These are phyloP conservation scores for Boletellus ananas DNA, from an alignment of 768 basidiomycete genomes.

Conservation along the genomic window DNA sequence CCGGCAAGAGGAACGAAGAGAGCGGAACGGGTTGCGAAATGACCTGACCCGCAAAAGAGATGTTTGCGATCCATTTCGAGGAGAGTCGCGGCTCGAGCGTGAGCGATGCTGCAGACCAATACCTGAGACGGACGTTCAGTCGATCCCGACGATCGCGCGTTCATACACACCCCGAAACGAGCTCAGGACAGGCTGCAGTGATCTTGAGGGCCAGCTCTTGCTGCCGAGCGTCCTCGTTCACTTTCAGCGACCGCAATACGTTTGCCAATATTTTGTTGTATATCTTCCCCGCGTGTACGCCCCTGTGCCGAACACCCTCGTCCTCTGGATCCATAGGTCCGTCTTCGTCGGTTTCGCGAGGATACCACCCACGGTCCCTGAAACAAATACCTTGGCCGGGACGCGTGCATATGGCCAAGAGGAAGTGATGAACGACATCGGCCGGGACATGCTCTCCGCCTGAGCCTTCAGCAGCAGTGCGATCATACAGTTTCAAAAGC, in stretches of 20 bases:
- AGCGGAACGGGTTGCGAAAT: slow-evolving; percentile 73
- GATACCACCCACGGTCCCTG: slow-evolving; percentile 88
- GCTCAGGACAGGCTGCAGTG: slow-evolving; percentile 78
- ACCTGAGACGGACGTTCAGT: slow-evolving; percentile 41
- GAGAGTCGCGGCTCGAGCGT: slow-evolving; percentile 85
- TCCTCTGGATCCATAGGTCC: slow-evolving; percentile 37
- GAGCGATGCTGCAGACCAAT: slow-evolving; percentile 64
- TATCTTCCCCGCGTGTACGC: slow-evolving; percentile 41
- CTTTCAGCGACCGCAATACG: slow-evolving; percentile 68
- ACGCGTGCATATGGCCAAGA: slow-evolving; percentile 76
- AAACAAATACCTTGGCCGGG: slow-evolving; percentile 87
- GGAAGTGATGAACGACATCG: slow-evolving; percentile 82
- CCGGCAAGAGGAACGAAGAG: slow-evolving; percentile 54
- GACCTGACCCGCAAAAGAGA: slow-evolving; percentile 76
- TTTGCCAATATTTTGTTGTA: slow-evolving; percentile 84
- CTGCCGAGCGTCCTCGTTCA: slow-evolving; percentile 85
- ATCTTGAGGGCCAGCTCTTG: slow-evolving; percentile 83
- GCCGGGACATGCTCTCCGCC: slow-evolving; percentile 59
- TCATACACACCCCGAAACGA: slow-evolving; percentile 64
- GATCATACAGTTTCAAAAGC: slow-evolving; percentile 75
- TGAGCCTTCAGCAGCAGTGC: slow-evolving; percentile 44
- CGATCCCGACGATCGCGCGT: neutral
- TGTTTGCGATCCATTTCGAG: slow-evolving; percentile 88
- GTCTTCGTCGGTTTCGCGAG: slow-evolving; percentile 53
- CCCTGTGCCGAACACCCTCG: slow-evolving; percentile 29